A percentile compares a stretch with the other conserved stretches of the same genome.
Conservation (phyloP, 2,329 filamentous ascomycete species). For the Colletotrichum sp. region DNA sequence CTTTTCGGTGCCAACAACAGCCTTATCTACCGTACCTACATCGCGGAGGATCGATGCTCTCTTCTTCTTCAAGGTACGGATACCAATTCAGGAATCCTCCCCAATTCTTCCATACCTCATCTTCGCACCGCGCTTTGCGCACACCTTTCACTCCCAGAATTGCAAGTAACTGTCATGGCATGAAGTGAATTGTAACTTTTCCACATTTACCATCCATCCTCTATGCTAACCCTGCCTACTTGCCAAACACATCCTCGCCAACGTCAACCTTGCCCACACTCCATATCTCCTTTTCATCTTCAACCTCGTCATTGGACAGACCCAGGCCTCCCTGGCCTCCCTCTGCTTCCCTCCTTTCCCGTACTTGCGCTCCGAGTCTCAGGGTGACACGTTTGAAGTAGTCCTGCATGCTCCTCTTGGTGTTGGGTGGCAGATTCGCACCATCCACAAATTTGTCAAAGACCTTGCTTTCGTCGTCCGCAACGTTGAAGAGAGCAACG, state of each 20-base stretch:
- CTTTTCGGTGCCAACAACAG: neutral
- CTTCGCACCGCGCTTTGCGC: neutral
- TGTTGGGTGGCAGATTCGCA: slow-evolving; percentile 69
- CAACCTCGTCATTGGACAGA: slow-evolving; percentile 86
- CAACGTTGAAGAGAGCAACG: slow-evolving; percentile 86
- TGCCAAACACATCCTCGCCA: slow-evolving; percentile 62
- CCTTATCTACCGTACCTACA: neutral
- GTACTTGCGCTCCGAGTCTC: slow-evolving; percentile 82
- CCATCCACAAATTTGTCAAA: slow-evolving; percentile 90
- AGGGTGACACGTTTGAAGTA: slow-evolving; percentile 95
- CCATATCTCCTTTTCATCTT: slow-evolving; percentile 96
- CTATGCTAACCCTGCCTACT: slow-evolving; percentile 26
- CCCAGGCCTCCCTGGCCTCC: slow-evolving; percentile 87
- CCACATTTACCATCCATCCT: neutral
- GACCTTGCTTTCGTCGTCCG: slow-evolving; percentile 82
- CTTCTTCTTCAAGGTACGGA: neutral
- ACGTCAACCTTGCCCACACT: slow-evolving; percentile 91
- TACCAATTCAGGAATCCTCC: neutral
- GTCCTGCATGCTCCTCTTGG: slow-evolving; percentile 90
- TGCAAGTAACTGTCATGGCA: neutral
- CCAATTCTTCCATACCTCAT: neutral
- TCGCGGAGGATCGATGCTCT: neutral
- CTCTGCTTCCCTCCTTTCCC: slow-evolving; percentile 90
- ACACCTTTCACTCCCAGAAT: neutral
- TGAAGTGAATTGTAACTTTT: neutral